Percentiles rank a stretch among this genome's conserved stretches.
Evolutionary conservation across 495 filamentous ascomycete genomes (phyloP).

Genomic region (Venustampulla echinocandica): DNA sequence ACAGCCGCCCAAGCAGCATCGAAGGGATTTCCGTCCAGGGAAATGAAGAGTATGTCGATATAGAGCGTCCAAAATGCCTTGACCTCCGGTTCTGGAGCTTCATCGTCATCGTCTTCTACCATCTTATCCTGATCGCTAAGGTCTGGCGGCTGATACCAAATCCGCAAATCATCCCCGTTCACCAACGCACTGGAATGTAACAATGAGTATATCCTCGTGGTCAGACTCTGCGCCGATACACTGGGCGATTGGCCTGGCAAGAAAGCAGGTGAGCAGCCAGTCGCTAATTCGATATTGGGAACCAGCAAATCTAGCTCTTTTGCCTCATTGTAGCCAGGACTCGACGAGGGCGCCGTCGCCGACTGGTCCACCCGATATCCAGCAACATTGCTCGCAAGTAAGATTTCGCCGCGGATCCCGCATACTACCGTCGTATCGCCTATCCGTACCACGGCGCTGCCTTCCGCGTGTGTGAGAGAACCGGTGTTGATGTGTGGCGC

Average conservation of each 20-base stretch:
- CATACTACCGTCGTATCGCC: conserved; percentile 91
- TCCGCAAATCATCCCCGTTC: conserved; percentile 50
- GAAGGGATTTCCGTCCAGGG: conserved; percentile 82
- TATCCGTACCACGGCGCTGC: conserved; percentile 75
- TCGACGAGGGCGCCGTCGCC: conserved; percentile 25
- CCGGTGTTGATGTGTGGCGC: conserved; percentile 62
- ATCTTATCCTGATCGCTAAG: conserved; percentile 27
- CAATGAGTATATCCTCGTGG: conserved; percentile 65
- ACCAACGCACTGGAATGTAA: conserved; percentile 61
- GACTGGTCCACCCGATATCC: conserved; percentile 40
- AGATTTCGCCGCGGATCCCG: conserved; percentile 77
- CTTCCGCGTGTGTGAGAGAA: conserved; percentile 77
- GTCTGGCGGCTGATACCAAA: conserved; percentile 53
- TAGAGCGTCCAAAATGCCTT: conserved; percentile 92
- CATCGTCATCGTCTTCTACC: conserved; percentile 37
- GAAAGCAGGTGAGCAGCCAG: conserved; percentile 78
- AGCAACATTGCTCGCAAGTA: conserved; percentile 62
- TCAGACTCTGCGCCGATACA: conserved; percentile 71
- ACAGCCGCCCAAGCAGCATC: conserved; percentile 83
- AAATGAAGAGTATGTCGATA: conserved; percentile 84
- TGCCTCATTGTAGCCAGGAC: conserved; percentile 45
- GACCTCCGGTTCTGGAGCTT: conserved; percentile 40
- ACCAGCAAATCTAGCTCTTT: conserved; percentile 65
- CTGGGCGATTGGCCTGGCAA: conserved; percentile 76
- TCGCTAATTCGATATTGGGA: conserved; percentile 84